Evolutionary conservation across 1,139 yeast genomes (phyloP).

Genomic region (Blastobotrys ciferrii): DNA sequence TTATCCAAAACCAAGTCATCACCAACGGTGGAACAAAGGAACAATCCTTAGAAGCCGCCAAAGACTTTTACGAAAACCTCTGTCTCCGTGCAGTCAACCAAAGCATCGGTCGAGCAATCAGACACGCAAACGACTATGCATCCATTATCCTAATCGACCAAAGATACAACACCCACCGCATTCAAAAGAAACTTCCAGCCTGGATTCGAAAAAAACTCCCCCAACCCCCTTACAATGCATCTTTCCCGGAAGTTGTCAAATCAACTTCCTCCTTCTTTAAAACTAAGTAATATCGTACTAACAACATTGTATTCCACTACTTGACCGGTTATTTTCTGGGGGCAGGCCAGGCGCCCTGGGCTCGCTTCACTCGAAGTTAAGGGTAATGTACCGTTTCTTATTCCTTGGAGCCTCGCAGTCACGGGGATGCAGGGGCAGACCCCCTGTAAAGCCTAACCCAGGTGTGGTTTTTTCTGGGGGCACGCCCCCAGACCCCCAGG

Average conservation of each 20-base stretch:
- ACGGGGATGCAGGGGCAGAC: too few species aligned
- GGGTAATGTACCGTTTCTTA: too few species aligned
- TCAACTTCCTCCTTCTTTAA: slow-evolving; percentile 3
- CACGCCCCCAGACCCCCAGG: too few species aligned
- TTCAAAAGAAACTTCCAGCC: slow-evolving; percentile 63
- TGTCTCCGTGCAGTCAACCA: slow-evolving; percentile 94
- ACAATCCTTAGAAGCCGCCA: slow-evolving; percentile 48
- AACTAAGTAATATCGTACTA: background rate
- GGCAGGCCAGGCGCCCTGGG: too few species aligned
- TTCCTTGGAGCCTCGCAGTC: too few species aligned
- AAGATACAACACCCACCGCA: slow-evolving; percentile 51
- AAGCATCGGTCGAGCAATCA: slow-evolving; percentile 87
- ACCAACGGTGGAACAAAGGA: slow-evolving; percentile 43
- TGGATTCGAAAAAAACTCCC: slow-evolving; percentile 59
- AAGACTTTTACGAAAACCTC: slow-evolving; percentile 73
- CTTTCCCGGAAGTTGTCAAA: slow-evolving; percentile 11
- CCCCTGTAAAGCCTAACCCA: too few species aligned
- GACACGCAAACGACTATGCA: slow-evolving; percentile 82
- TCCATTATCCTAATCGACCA: slow-evolving; percentile 68
- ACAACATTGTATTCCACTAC: too few species aligned
- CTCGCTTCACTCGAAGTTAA: too few species aligned
- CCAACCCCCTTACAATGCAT: background rate
- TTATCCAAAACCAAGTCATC: slow-evolving; percentile 48
- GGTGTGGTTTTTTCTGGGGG: too few species aligned
- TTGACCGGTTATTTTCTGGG: too few species aligned